These are phyloP conservation scores for Talaromyces sp. DNA, from an alignment of 2,329 filamentous ascomycete species.

Conservation along the genomic window DNA sequence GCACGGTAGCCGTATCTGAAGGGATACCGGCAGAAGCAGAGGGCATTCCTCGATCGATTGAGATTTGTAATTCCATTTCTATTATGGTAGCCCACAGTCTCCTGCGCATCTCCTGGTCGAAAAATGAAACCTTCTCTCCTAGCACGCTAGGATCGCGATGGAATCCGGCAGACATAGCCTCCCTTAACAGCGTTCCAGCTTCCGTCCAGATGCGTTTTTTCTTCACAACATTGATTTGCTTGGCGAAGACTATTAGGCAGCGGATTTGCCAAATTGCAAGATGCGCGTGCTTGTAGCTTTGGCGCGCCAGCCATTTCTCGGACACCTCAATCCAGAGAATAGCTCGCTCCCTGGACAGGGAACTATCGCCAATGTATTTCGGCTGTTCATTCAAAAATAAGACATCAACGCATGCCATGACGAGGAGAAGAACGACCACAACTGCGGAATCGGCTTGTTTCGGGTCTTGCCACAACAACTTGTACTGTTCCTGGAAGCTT, in stretches of 20 bases:
- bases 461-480: slow-evolving; percentile 20
- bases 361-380: slow-evolving; percentile 23
- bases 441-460: slow-evolving; percentile 21
- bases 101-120: slow-evolving; percentile 50
- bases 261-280: slow-evolving; percentile 49
- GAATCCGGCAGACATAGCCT: slow-evolving; percentile 49
- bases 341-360: slow-evolving; percentile 21
- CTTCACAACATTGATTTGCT: slow-evolving; percentile 47
- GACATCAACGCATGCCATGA: slow-evolving; percentile 23
- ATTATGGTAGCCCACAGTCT: slow-evolving; percentile 51
- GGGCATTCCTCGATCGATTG: slow-evolving; percentile 49
- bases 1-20: slow-evolving; percentile 18
- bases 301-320: slow-evolving; percentile 25
- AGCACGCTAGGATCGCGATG: slow-evolving; percentile 47
- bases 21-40: slow-evolving; percentile 27
- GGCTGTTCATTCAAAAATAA: slow-evolving; percentile 15
- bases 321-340: slow-evolving; percentile 23
- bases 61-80: slow-evolving; percentile 52
- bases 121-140: slow-evolving; percentile 36
- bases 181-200: slow-evolving; percentile 45
- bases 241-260: slow-evolving; percentile 47
- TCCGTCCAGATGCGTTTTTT: slow-evolving; percentile 50
- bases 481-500: slow-evolving; percentile 26
- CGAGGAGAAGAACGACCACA: slow-evolving; percentile 22
- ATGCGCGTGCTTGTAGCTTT: slow-evolving; percentile 51